Base-by-base conservation (phyloP, 2,329 filamentous ascomycete species). In the Diaporthe destruens region DNA sequence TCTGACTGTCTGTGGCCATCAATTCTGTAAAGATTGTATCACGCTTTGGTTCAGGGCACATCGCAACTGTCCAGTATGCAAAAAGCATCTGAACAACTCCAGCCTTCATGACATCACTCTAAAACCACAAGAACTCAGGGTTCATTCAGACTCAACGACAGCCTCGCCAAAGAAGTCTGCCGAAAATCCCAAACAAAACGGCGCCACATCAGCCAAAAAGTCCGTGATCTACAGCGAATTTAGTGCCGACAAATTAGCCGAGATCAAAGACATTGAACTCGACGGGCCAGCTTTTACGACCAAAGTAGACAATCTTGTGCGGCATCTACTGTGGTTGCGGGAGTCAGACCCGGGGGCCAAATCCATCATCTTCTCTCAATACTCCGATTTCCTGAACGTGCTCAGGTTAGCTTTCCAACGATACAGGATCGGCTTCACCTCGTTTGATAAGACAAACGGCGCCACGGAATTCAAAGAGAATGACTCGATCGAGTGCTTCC, bases 1-100 rank as follows among this genome's bases (percentile, higher is more conserved):
- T 68, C 85, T 96, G 74, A 98, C 96, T 0, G 88, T 94, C 1
- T 98, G 96, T 80, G 96, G 96, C 0, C 96, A 99, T 79, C 90
- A 94, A 75, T 98, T 95, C 80, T 98, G 96, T 84, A 95, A 94
- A 78, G 93, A 94, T 36, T 98, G 96, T 81, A 92, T 98, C 76
- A 86, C 87, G 49, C 77, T 90, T 16, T 98, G 96, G 96, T 94
- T 92, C 84, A 86, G 85, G 71, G 86, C 89, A 42, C 91, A 95
- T 76, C 88, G 86, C 23, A 96, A 89, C 67, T 98, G 96, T 77
- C 96, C 96, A 0, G 87, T 94, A 6, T 99, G 96, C 85, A 98
- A 98, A 80, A 88, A 86, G 57, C 85, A 84, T 1, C 84, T 98
- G 8, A 86, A 85, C 36, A 78, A 83, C 0, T 87, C 87, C 2